Base-by-base conservation (phyloP, 2,329 filamentous ascomycete genomes). In the Corinectria fuckeliana region DNA sequence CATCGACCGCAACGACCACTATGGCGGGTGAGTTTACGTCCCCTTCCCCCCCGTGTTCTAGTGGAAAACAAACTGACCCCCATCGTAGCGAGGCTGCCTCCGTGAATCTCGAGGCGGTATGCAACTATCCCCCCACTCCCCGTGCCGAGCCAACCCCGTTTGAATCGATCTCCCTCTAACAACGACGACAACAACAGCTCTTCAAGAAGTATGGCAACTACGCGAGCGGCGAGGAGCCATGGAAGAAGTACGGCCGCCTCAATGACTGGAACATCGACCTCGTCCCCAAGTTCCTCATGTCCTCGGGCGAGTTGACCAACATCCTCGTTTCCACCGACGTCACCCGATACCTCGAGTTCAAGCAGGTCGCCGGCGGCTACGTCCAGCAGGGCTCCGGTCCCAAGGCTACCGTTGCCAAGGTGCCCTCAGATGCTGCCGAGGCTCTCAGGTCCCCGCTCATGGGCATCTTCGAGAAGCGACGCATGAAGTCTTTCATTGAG, bases 241-340 rank as follows among this genome's bases (percentile, higher is more conserved):
- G 95, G 95, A 94, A 96, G 84, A 93, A 97, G 80, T 98, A 97
- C 78, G 94, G 94, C 71, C 91, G 95, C 61, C 84, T 89, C 76
- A 97, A 97, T 81, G 94, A 98, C 85, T 99, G 95, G 95, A 98
- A 97, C 84, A 96, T 99, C 79, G 96, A 99, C 76, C 86, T 99
- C 62, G 93, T 99, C 48, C 94, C 95, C 69, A 99, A 99, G 85
- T 89, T 99, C 73, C 87, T 99, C 78, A 98, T 99, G 93, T 93
- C 94, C 61, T 97, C 96, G 65, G 95, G 95, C 78, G 94, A 99
- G 82, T 85, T 99, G 75, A 98, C 94, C 77, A 98, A 98, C 81
- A 97, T 99, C 74, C 88, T 99, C 75, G 93, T 97, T 65, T 97
- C 93, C 50, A 98, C 94, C 79, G 93, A 97, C 70, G 91, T 93